Percentiles rank a stretch among this genome's conserved stretches.
phyloP scores from a whole-genome alignment of 257 asterid genomes.

The Jacaranda copaia region DNA sequence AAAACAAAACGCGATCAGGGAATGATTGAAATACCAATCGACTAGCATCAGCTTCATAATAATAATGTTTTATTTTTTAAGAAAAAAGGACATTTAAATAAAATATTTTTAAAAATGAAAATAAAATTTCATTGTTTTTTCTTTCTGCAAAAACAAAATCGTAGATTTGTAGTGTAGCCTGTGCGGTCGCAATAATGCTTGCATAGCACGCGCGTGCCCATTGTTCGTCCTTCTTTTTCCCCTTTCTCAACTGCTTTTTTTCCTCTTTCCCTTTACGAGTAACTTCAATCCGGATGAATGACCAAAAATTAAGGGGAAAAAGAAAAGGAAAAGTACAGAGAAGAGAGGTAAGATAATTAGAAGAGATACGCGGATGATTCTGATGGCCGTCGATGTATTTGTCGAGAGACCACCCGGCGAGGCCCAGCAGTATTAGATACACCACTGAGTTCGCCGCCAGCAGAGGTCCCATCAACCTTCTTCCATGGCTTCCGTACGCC shows the following conservation, averaged over 20 bases:
- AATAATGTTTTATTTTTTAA: no score
- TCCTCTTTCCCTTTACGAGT: background rate
- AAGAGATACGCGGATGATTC: constrained; percentile 66
- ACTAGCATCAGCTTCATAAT: no score
- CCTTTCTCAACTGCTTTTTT: background rate
- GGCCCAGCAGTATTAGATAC: constrained; percentile 57
- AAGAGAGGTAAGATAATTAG: background rate
- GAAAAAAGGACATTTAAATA: no score
- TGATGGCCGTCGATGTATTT: constrained; percentile 88
- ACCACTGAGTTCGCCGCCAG: constrained; percentile 73
- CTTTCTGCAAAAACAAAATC: no score
- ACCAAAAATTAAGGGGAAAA: background rate
- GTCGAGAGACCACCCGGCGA: constrained; percentile 81
- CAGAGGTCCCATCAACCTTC: constrained; percentile 65
- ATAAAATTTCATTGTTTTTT: no score
- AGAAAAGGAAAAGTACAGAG: background rate
- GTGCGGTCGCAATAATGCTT: no score
- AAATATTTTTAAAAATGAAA: no score
- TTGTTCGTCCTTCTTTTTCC: background rate
- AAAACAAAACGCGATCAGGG: background rate
- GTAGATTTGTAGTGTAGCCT: no score
- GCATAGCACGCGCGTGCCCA: no score
- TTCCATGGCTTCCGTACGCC: constrained; percentile 69
- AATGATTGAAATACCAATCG: no score
- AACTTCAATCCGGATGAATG: background rate